These are phyloP conservation scores for Sporisorium graminicola DNA, from an alignment of 1,284 basidiomycete genomes.

Conservation along the genomic window DNA sequence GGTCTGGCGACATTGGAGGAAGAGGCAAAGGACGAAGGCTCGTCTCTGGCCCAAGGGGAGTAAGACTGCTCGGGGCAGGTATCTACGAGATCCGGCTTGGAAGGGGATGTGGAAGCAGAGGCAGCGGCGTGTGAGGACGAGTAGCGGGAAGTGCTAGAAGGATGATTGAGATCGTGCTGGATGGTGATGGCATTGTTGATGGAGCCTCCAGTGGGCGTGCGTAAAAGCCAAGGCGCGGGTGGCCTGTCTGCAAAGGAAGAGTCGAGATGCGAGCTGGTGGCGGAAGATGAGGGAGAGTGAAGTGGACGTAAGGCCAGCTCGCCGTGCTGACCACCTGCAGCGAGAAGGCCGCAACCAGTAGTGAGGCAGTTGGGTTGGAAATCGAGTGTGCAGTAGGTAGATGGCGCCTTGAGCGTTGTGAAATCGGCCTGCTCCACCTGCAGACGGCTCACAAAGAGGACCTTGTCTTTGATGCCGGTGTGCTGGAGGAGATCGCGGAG, in stretches of 20 bases:
- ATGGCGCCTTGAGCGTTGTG: conserved; percentile 63
- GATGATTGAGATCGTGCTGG: conserved; percentile 39
- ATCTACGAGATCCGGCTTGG: conserved; percentile 28
- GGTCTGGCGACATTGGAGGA: conserved; percentile 22
- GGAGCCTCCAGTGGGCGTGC: conserved; percentile 75
- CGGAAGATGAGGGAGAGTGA: conserved; percentile 62
- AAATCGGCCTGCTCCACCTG: conserved; percentile 58
- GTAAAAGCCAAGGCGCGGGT: conserved; percentile 67
- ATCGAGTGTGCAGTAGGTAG: conserved; percentile 78
- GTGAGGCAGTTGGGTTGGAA: conserved; percentile 76
- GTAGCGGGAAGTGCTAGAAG: conserved; percentile 7
- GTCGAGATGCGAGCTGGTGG: conserved; percentile 18
- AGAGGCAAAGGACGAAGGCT: conserved; percentile 21
- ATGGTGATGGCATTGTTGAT: conserved; percentile 84
- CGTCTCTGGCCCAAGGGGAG: conserved; percentile 35
- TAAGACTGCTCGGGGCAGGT: not conserved
- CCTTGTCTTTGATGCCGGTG: conserved; percentile 41
- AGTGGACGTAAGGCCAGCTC: conserved; percentile 80
- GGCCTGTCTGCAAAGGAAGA: conserved; percentile 19
- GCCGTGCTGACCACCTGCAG: conserved; percentile 83
- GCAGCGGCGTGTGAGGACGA: conserved; percentile 2
- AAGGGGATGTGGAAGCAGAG: conserved; percentile 1
- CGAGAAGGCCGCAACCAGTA: conserved; percentile 75
- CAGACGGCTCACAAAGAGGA: conserved; percentile 54
- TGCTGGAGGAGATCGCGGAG: conserved; percentile 57